These are phyloP conservation scores for Simplicillium aogashimaense DNA, from an alignment of 2,329 filamentous ascomycete species.

Conservation along the genomic window DNA sequence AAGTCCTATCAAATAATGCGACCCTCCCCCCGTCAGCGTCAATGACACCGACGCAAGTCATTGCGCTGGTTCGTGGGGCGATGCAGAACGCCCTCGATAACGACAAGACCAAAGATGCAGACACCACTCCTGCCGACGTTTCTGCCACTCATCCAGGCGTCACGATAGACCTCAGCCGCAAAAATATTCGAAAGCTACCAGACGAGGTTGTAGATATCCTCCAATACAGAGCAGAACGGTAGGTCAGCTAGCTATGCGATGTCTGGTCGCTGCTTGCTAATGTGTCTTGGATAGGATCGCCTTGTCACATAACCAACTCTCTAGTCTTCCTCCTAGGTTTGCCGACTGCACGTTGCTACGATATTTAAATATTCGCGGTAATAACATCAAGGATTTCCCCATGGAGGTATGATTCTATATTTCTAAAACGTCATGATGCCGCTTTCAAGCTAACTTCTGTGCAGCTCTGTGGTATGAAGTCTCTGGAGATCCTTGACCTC, in stretches of 20 bases:
- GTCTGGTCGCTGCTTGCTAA: slow-evolving; percentile 1
- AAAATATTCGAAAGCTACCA: slow-evolving; percentile 60
- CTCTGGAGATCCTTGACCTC: slow-evolving; percentile 86
- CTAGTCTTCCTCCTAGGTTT: slow-evolving; percentile 59
- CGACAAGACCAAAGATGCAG: slow-evolving; percentile 52
- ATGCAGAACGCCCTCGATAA: slow-evolving; percentile 59
- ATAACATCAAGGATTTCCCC: slow-evolving; percentile 56
- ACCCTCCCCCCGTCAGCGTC: slow-evolving; percentile 39
- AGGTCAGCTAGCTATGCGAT: slow-evolving; percentile 12
- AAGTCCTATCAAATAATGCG: slow-evolving; percentile 35
- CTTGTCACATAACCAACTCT: slow-evolving; percentile 69
- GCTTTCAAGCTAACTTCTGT: slow-evolving; percentile 10
- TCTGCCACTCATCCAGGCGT: slow-evolving; percentile 56
- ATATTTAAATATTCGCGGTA: slow-evolving; percentile 73
- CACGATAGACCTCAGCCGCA: slow-evolving; percentile 69
- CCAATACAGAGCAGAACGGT: slow-evolving; percentile 66
- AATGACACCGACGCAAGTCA: slow-evolving; percentile 53
- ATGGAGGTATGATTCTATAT: slow-evolving; percentile 33
- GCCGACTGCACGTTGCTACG: slow-evolving; percentile 68
- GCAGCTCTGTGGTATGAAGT: slow-evolving; percentile 75
- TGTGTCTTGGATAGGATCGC: slow-evolving; percentile 46
- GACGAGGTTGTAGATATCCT: slow-evolving; percentile 69
- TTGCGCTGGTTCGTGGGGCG: slow-evolving; percentile 54
- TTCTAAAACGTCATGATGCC: too few relatives aligned
- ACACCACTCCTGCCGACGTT: slow-evolving; percentile 47